Evolutionary conservation across 306 rosid species (phyloP), one percentile per base, ranked within the genome.

Genomic region (Ochetophila trinervis): DNA sequence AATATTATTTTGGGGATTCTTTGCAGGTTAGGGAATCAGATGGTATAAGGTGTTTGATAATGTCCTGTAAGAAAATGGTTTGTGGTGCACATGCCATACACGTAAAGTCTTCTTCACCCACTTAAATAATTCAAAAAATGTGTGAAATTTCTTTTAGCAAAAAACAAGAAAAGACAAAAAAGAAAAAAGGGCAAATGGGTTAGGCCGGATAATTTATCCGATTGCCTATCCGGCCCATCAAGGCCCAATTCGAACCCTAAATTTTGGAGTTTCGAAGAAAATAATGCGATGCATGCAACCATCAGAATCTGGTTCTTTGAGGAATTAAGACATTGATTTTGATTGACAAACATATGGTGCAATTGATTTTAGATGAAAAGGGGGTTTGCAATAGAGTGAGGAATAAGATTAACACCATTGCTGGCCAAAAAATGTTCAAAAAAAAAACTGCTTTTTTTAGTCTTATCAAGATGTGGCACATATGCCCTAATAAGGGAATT

Each of bases 341-440:
- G 83, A 78, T 63, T 63, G 83, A 58, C 53, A 52, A 53, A 57
- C 37, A 55, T 18, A 53, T 52, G 4, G 20, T 30, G 67, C 63
- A 76, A 63, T 65, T 68, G 42, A n/a, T 62, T 53, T 51, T 23
- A 1, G 48, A 59, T 65, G 9, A 44, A 59, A 40, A 53, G 22
- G 51, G 37, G 20, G 35, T 36, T n/a, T 49, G 12, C 11, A 27
- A 21, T 1, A 27, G 52, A 30, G 50, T 17, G 14, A 18, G 5
- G 75, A 69, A 59, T 23, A 4, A 17, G 1, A 22, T 5, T 15
- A 74, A 36, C 22, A 30, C 62, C 32, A 75, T 67, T 67, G 65
- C 63, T 68, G 77, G 73, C 78, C 57, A 70, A 77, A 57, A 59
- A 64, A 52, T 58, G 67, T 74, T 68, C 76, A 60, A 78, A 66